phyloP scores from a whole-genome alignment of 2,329 filamentous ascomycete species.

The Coleophoma eucalyptorum region DNA sequence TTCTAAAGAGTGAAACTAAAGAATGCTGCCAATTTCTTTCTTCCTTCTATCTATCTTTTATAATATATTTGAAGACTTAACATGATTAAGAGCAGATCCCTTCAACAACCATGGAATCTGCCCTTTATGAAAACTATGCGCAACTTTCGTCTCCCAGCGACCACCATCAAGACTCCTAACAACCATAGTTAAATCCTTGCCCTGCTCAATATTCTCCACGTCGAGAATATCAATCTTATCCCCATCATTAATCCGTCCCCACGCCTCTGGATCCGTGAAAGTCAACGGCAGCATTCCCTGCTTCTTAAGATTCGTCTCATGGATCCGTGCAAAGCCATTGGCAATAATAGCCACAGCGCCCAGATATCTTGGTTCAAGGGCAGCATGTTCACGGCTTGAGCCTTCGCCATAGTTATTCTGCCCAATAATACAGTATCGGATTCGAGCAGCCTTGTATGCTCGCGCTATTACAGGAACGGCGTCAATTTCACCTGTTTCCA shows the following conservation, averaged over 20 bases:
- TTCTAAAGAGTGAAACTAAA: no score
- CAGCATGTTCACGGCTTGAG: conserved; percentile 23
- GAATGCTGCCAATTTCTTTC: no score
- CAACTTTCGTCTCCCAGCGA: conserved; percentile 4
- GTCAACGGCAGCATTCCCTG: conserved; percentile 26
- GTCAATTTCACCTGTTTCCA: conserved; percentile 10
- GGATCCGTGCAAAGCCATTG: conserved; percentile 24
- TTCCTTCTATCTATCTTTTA: no score
- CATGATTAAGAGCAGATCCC: conserved; percentile 8
- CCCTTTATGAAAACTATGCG: conserved; percentile 6
- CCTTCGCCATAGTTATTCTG: conserved; percentile 28
- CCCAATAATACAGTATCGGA: conserved; percentile 29
- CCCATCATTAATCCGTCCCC: conserved; percentile 8
- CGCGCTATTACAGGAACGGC: conserved; percentile 25
- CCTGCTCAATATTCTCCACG: conserved; percentile 3
- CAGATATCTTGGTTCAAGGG: conserved; percentile 22
- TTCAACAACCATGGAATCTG: conserved; percentile 9
- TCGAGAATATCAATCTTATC: conserved; percentile 6
- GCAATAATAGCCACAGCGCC: conserved; percentile 21
- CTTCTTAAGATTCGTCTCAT: conserved; percentile 27
- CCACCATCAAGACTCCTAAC: conserved; percentile 5
- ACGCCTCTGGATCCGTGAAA: conserved; percentile 16
- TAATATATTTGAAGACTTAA: no score
- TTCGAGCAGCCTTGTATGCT: conserved; percentile 13
- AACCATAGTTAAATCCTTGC: conserved; percentile 2